phyloP scores from a whole-genome alignment of 2,329 filamentous ascomycete species.

The Sphaerostilbella broomeana region DNA sequence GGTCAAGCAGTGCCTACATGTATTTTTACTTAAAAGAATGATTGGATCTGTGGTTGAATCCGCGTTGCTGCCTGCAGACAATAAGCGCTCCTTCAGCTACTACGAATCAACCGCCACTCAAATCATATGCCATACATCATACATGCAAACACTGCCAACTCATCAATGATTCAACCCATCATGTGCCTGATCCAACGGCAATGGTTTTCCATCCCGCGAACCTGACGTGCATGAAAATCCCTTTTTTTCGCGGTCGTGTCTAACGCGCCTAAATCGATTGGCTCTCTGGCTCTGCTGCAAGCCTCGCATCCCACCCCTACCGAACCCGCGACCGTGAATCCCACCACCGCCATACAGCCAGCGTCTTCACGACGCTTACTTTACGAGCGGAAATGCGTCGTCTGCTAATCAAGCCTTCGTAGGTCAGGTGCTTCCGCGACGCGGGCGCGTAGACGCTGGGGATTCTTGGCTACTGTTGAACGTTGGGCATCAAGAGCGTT shows the following conservation, averaged over 20 bases:
- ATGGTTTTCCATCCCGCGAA: neutral
- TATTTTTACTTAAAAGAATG: too few relatives aligned
- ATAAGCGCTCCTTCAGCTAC: too few relatives aligned
- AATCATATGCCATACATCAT: too few relatives aligned
- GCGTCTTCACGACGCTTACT: slow-evolving; percentile 5
- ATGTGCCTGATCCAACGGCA: too few relatives aligned
- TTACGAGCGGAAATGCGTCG: slow-evolving; percentile 14
- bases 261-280: slow-evolving; percentile 3
- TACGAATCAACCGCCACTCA: too few relatives aligned
- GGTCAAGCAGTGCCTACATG: too few relatives aligned
- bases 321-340: slow-evolving; percentile 5
- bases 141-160: too few relatives aligned
- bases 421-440: slow-evolving; percentile 21
- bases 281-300: neutral
- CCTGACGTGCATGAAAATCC: neutral
- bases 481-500: slow-evolving; percentile 1
- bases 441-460: slow-evolving; percentile 12
- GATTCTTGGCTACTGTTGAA: too few relatives aligned
- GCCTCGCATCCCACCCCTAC: too few relatives aligned
- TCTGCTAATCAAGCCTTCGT: slow-evolving; percentile 6
- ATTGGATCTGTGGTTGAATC: too few relatives aligned
- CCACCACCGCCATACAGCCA: neutral
- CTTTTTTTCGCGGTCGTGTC: neutral
- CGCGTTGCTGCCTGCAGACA: too few relatives aligned
- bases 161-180: too few relatives aligned